These are phyloP conservation scores for Leishmania major DNA, from an alignment of 208 protist species.

Conservation along the genomic window DNA sequence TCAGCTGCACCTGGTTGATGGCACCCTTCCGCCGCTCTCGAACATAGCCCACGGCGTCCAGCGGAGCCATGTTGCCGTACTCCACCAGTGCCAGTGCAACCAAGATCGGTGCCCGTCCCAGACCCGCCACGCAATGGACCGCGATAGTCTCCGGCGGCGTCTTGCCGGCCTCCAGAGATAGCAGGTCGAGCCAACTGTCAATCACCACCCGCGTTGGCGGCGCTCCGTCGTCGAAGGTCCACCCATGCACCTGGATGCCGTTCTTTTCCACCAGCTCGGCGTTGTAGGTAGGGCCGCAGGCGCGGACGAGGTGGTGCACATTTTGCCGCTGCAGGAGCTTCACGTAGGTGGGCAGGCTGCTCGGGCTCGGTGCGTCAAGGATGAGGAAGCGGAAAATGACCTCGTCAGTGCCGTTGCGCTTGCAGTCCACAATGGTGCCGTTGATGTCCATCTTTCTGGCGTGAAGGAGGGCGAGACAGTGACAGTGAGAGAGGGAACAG, in stretches of 20 bases:
- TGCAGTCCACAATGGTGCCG: conserved; percentile 81
- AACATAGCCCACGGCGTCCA: conserved; percentile 86
- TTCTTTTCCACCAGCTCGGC: conserved; percentile 63
- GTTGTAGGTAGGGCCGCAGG: conserved; percentile 88
- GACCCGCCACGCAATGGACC: conserved; percentile 93
- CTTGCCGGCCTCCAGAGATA: conserved; percentile 61
- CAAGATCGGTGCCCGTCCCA: conserved; percentile 91
- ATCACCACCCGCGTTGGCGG: conserved; percentile 81
- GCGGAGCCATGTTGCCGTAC: conserved; percentile 70
- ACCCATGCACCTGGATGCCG: conserved; percentile 82
- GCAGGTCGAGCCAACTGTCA: conserved; percentile 75
- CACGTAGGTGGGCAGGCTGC: conserved; percentile 88
- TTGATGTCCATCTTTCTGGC: conserved; percentile 76
- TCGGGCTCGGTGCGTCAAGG: conserved; percentile 83
- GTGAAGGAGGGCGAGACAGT: background rate
- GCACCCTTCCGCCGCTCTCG: conserved; percentile 81
- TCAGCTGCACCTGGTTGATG: conserved; percentile 93
- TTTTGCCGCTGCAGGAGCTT: conserved; percentile 78
- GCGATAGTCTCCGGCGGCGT: conserved; percentile 56
- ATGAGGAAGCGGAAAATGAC: conserved; percentile 84
- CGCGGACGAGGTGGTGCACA: conserved; percentile 84
- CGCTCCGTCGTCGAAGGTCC: conserved; percentile 93
- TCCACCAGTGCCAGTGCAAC: conserved; percentile 92
- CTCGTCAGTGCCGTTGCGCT: conserved; percentile 44
- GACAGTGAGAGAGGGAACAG: background rate